Evolutionary conservation across 176 grass and related monocot species (phyloP).

Genomic region (Chloris gayana): DNA sequence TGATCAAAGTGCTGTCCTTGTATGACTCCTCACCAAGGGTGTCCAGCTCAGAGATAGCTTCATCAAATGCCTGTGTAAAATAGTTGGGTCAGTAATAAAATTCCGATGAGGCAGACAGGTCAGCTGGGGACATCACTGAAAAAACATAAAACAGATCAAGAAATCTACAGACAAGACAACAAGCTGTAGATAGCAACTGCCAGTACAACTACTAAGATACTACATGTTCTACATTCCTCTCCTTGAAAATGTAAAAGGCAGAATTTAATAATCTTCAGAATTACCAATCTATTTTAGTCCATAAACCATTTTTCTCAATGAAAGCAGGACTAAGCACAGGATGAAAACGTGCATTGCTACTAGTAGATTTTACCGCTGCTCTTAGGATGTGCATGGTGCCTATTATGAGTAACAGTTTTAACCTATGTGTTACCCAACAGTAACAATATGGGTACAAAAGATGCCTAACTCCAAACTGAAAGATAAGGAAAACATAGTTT

Average conservation of each 20-base stretch:
- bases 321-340: not conserved
- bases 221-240: no score
- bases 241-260: not conserved
- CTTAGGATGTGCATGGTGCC: not conserved
- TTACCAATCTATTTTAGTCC: not conserved
- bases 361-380: not conserved
- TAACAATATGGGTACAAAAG: no score
- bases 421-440: not conserved
- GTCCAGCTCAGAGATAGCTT: slow-evolving; percentile 89
- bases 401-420: not conserved
- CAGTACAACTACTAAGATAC: not conserved
- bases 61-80: slow-evolving; percentile 72
- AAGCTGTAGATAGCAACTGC: not conserved
- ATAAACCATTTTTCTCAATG: not conserved
- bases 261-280: not conserved
- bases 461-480: not conserved
- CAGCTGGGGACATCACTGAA: not conserved
- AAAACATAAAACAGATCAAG: not conserved
- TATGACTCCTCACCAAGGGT: slow-evolving; percentile 78
- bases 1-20: slow-evolving; percentile 94
- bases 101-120: not conserved
- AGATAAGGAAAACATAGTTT: not conserved
- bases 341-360: not conserved
- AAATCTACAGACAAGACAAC: not conserved
- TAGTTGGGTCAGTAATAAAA: not conserved